Evolutionary conservation across 1,139 yeast species (phyloP), one percentile per base, ranked within the genome.

Genomic region (Ogataea hybrid): DNA sequence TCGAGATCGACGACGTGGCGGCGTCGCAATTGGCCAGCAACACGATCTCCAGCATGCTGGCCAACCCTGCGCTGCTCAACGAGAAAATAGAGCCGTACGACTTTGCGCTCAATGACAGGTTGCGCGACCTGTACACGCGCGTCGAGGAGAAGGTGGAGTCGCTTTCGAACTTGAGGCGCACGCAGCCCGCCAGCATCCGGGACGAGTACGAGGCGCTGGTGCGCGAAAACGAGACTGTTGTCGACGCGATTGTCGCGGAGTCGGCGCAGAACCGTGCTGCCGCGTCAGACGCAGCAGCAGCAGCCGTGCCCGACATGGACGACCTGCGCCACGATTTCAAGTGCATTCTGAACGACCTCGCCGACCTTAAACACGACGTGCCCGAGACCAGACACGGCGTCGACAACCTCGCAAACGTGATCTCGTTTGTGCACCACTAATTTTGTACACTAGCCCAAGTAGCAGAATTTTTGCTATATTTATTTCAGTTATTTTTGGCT

Each of bases 81-180:
- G 53, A 48, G 39, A 71, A 67, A 47, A 70, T 76, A 12, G 88
- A 80, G 54, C 84, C 86, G 0, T 81, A 81, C 59, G 86, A 83
- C 56, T 63, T 74, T 32, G 76, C 71, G 9, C 58, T 81, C 44
- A 80, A 81, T 55, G 75, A 74, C 43, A 59, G 68, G 41, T 70
- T 83, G 25, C 64, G 87, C 37, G 68, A 69, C 37, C 56, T 76
- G 29, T 71, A 81, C 47, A 70, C 70, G 39, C 69, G 70, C 35
- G 79, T 82, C 45, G 89, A 83, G 49, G 71, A 69, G 35, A 77
- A 76, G 48, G 76, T 84, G 0, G 70, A 75, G 2, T 70, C 67
- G 41, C 71, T 79, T 21, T 72, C 85, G 0, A 63, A 65, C 28
- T 59, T 79, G 42, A 63, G 88, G 37, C 65, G 77, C 38, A 69